A percentile compares a stretch with the other conserved stretches of the same genome.
Evolutionary conservation across 495 filamentous ascomycete genomes (phyloP).

Genomic region (Usnea hakonensis): DNA sequence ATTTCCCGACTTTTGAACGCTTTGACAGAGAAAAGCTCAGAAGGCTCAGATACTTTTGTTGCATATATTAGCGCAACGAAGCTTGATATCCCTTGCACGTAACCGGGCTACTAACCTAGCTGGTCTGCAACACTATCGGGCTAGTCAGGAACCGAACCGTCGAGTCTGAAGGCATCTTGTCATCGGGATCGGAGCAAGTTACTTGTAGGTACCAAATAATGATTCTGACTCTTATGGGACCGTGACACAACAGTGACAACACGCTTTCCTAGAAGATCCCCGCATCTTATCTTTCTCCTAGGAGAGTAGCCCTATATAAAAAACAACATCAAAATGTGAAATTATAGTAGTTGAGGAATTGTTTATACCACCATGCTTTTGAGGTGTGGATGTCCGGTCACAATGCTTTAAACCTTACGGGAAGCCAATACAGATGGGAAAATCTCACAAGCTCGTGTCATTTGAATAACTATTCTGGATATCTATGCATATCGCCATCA

Average conservation of each 20-base stretch:
- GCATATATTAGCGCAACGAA: not conserved
- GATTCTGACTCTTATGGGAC: too few relatives aligned
- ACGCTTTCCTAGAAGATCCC: too few relatives aligned
- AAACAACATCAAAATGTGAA: too few relatives aligned
- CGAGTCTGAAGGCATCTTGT: not conserved
- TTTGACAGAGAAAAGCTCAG: not conserved
- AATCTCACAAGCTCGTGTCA: not conserved
- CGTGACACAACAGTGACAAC: too few relatives aligned
- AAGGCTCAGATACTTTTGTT: not conserved
- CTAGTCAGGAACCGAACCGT: conserved; percentile 10
- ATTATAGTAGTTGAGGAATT: too few relatives aligned
- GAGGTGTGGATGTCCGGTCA: too few relatives aligned
- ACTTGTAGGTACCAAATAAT: too few relatives aligned
- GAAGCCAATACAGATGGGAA: not conserved
- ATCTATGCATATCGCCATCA: not conserved
- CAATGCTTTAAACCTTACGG: not conserved
- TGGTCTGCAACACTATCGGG: not conserved
- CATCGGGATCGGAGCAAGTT: not conserved
- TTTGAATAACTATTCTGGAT: not conserved
- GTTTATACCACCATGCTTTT: too few relatives aligned
- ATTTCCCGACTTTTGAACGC: not conserved
- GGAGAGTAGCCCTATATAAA: too few relatives aligned
- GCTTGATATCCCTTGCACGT: not conserved
- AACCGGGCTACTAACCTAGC: conserved; percentile 1
- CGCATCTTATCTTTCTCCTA: too few relatives aligned